Percentiles rank a stretch among this genome's conserved stretches.
These are phyloP conservation scores for Colletotrichum orbiculare DNA, from an alignment of 2,329 filamentous ascomycete species.

Conservation along the genomic window DNA sequence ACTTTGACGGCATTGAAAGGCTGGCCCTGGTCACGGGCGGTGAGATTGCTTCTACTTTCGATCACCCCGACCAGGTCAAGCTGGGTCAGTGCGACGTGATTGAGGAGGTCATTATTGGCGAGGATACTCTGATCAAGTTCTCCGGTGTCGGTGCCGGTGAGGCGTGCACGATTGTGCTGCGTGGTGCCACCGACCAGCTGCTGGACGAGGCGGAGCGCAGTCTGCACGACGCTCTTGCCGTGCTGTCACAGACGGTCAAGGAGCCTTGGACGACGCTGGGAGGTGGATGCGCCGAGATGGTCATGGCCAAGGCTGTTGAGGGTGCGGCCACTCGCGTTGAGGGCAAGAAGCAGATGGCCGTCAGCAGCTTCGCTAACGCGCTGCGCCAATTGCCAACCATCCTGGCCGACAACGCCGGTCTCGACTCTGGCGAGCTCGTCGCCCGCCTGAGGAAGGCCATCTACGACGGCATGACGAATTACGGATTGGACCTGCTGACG, in stretches of 20 bases:
- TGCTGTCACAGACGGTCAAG: conserved; percentile 95
- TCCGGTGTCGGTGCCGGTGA: conserved; percentile 93
- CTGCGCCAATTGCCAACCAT: conserved; percentile 95
- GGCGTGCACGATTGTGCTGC: conserved; percentile 96
- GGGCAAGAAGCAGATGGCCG: conserved; percentile 95
- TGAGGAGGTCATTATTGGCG: conserved; percentile 97
- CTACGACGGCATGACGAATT: conserved; percentile 93
- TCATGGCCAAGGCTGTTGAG: conserved; percentile 98
- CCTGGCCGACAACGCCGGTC: conserved; percentile 94
- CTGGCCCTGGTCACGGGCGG: conserved; percentile 95
- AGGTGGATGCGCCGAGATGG: conserved; percentile 97
- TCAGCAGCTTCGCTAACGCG: conserved; percentile 88
- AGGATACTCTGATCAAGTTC: conserved; percentile 97
- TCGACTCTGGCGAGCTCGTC: conserved; percentile 95
- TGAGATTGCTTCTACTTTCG: conserved; percentile 97
- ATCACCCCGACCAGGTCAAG: conserved; percentile 97
- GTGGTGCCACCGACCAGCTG: conserved; percentile 95
- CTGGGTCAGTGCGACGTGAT: conserved; percentile 95
- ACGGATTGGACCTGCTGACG: conserved; percentile 87
- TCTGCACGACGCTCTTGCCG: conserved; percentile 93
- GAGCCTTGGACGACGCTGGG: conserved; percentile 95
- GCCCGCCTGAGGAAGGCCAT: conserved; percentile 92
- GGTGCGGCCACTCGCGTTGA: conserved; percentile 92
- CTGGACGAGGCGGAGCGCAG: conserved; percentile 97
- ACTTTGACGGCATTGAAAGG: conserved; percentile 98